Base-by-base conservation (phyloP, 139 green algal genomes). In the Picochlorum sp. region DNA sequence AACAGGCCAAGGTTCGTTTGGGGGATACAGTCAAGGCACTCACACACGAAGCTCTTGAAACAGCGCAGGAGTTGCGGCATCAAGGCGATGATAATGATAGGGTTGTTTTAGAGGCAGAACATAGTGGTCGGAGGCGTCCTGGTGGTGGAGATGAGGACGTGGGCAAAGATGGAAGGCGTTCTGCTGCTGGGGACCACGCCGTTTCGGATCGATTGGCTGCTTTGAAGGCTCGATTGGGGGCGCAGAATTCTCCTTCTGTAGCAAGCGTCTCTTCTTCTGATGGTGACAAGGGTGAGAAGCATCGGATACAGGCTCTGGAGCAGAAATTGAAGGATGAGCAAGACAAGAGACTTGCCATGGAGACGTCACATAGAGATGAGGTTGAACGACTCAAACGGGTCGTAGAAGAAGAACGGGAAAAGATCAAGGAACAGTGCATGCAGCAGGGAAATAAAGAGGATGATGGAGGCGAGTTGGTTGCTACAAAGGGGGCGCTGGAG, bases 11-110 rank as follows among this genome's bases (percentile, higher is more conserved):
- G n/a, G 47, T 21, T 21, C 47, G 47, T 20, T 54, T 54, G 47
- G 47, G 47, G n/a, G 23, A 59, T 63, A 45, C 32, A 15, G 51
- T 34, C 20, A 70, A 70, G 63, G 16, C 28, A 34, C 49, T 75
- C n/a, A 61, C 63, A 32, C 13, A 24, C 2, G 71, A 78, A 38
- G 71, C 71, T 4, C 16, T 61, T 9, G 71, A 68, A 14, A 78
- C 71, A 4, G 65, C 67, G 11, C 15, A 64, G 0, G 71, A 78
- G 60, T 37, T 78, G 5, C 23, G 61, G 3, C n/a, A 62, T 16
- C 7, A 41, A 41, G 34, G 34, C 34, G 34, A 41, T 41, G 34
- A 41, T 41, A 41, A 3, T 11, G 34, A 41, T 41, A 41, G 34
- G 7, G 8, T 13, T 41, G 2, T 9, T 11, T 13, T 41, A 41